Percentiles rank a stretch among this genome's conserved stretches.
Conservation (phyloP, 2,329 filamentous ascomycete species). For the Cryoendolithus antarcticus region DNA sequence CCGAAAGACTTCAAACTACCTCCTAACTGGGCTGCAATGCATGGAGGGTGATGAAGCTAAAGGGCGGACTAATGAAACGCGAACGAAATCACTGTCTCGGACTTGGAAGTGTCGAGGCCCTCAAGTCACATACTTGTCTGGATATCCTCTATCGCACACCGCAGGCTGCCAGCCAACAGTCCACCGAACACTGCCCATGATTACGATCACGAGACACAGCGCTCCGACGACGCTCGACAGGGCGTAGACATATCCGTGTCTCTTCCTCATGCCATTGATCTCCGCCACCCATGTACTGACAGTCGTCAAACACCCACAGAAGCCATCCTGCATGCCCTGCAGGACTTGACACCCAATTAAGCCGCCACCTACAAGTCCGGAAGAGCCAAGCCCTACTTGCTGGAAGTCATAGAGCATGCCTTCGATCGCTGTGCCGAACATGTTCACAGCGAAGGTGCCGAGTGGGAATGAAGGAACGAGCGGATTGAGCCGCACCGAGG, state of each 20-base stretch:
- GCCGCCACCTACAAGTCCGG: slow-evolving; percentile 28
- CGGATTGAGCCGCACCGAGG: slow-evolving; percentile 58
- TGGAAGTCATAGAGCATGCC: slow-evolving; percentile 71
- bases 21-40: slow-evolving; percentile 3
- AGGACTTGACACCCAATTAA: slow-evolving; percentile 32
- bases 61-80: too few species aligned
- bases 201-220: slow-evolving; percentile 48
- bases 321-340: slow-evolving; percentile 36
- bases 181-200: slow-evolving; percentile 70
- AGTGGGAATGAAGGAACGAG: slow-evolving; percentile 58
- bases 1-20: slow-evolving; percentile 27
- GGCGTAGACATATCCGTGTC: slow-evolving; percentile 59
- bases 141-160: slow-evolving; percentile 25
- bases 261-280: slow-evolving; percentile 26
- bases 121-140: too few species aligned
- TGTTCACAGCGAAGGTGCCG: slow-evolving; percentile 74
- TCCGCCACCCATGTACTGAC: slow-evolving; percentile 38
- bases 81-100: too few species aligned
- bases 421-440: slow-evolving; percentile 61
- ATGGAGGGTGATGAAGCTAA: background rate
- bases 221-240: slow-evolving; percentile 46
- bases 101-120: too few species aligned
- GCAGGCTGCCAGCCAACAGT: slow-evolving; percentile 33
- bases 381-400: slow-evolving; percentile 37
- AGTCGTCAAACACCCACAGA: slow-evolving; percentile 36